These are phyloP conservation scores for Zostera marina DNA, from an alignment of 116 monocot species.

Conservation along the genomic window DNA sequence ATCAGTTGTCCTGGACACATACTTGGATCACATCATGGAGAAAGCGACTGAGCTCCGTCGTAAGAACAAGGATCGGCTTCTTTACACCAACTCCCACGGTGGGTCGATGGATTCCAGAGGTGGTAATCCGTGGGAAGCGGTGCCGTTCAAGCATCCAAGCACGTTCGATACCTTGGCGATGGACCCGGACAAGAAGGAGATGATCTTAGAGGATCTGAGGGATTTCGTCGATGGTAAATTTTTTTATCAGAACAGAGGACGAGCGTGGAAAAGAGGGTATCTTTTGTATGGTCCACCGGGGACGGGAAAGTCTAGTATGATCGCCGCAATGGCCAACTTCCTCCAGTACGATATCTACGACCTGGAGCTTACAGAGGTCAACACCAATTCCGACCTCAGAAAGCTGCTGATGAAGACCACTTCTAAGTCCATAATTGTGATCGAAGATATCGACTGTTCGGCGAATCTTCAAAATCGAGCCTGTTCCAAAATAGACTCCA, in stretches of 20 bases:
- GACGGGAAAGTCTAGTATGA: slow-evolving; percentile 86
- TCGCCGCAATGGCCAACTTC: slow-evolving; percentile 81
- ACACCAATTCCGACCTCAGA: slow-evolving; percentile 68
- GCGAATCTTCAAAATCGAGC: slow-evolving; percentile 30
- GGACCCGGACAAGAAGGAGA: slow-evolving; percentile 43
- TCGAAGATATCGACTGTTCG: slow-evolving; percentile 91
- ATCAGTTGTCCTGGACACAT: slow-evolving; percentile 25
- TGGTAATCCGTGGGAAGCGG: slow-evolving; percentile 68
- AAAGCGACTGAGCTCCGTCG: slow-evolving; percentile 39
- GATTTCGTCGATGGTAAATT: slow-evolving; percentile 40
- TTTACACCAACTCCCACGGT: slow-evolving; percentile 70
- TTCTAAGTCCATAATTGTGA: slow-evolving; percentile 77
- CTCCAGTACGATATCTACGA: slow-evolving; percentile 77
- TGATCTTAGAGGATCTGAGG: slow-evolving; percentile 42
- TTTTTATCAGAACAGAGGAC: slow-evolving; percentile 53
- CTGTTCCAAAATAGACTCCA: too few species aligned
- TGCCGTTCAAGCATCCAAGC: slow-evolving; percentile 86
- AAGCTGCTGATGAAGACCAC: slow-evolving; percentile 85
- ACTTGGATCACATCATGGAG: slow-evolving; percentile 80
- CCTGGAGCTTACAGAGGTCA: slow-evolving; percentile 74
- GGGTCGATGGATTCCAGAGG: slow-evolving; percentile 40
- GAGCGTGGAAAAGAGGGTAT: slow-evolving; percentile 85
- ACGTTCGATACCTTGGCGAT: slow-evolving; percentile 84
- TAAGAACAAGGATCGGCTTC: slow-evolving; percentile 44
- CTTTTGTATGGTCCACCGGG: slow-evolving; percentile 82